Evolutionary conservation across 139 green algal genomes (phyloP).

Genomic region (Haematococcus sp.): DNA sequence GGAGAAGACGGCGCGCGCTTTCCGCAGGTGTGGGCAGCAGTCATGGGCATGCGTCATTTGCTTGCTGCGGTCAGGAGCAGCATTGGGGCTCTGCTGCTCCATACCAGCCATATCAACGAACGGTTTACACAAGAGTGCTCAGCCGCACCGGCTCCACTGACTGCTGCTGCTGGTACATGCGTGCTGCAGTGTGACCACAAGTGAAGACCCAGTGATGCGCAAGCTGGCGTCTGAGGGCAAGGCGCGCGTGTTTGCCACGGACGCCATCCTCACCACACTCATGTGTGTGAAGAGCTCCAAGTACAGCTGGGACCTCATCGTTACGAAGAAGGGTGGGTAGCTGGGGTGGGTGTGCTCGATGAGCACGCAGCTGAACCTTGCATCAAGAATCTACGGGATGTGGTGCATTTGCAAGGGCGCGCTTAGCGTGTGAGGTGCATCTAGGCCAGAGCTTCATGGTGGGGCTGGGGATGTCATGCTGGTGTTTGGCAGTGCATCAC

Average conservation of each 20-base stretch:
- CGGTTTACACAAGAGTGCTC: too few species aligned
- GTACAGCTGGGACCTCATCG: constrained; percentile 92
- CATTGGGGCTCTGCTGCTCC: too few species aligned
- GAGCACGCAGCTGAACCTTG: too few species aligned
- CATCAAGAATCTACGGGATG: not conserved
- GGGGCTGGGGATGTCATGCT: too few species aligned
- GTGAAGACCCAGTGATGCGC: too few species aligned
- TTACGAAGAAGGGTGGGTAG: constrained; percentile 63
- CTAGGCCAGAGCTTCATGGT: too few species aligned
- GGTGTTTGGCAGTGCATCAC: too few species aligned
- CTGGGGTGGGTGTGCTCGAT: constrained; percentile 28
- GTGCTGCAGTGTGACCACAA: not conserved
- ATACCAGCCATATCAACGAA: too few species aligned
- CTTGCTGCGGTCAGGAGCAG: too few species aligned
- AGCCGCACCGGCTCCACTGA: too few species aligned
- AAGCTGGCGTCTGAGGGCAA: constrained; percentile 21
- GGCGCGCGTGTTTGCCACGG: constrained; percentile 88
- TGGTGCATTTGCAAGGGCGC: not conserved
- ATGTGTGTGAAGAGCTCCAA: constrained; percentile 90
- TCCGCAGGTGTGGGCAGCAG: constrained; percentile 47
- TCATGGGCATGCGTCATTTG: too few species aligned
- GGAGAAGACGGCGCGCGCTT: constrained; percentile 64
- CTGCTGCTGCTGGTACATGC: not conserved
- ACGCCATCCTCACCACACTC: constrained; percentile 87
- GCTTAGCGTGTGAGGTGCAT: not conserved